Base-by-base conservation (phyloP, 306 rosid genomes). In the Prunus padus region DNA sequence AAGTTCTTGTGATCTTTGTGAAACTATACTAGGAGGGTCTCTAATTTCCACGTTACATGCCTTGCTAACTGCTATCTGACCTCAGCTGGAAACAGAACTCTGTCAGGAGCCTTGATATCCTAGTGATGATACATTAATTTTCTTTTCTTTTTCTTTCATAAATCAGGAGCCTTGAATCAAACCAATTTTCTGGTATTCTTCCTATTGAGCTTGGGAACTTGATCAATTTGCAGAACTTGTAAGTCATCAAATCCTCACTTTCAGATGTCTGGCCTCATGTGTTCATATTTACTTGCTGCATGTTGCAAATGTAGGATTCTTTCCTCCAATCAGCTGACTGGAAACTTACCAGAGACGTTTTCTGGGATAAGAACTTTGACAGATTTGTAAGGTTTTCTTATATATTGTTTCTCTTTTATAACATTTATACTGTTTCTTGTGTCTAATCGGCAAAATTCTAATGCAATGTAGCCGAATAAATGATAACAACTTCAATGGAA, bases 151-250 rank as follows among this genome's bases (percentile, higher is more conserved):
- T 20, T 72, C 37, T 42, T 9, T 10, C 20, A 20, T 55, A 33
- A 71, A 72, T 14, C 73, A 80, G 84, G 78, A 52, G 33, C 69
- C 69, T 84, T 63, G 82, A 68, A 77, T 79, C 79, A 15, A 84
- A 84, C 80, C 62, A 73, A 69, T 73, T 84, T 57, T 80, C 82
- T 64, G 85, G 87, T 49, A 68, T 2, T 18, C 25, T 84, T 74
- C 84, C 87, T 16, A 1, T 28, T 40, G 87, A 84, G 73, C 75
- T 77, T 50, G 84, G 87, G 46, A 31, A 80, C 19, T 57, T 80
- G 67, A 63, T 62, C 65, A 68, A 57, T 57, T 56, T 72, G 66
- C 67, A 16, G 40, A 16, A 9, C 23, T 56, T 72, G 76, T 72
- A 23, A 56, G 76, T n/a, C 54, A 42, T 2, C 67, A 11, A 71